Conservation (phyloP, 2,329 filamentous ascomycete genomes). For the Harringtonia aguacate region DNA sequence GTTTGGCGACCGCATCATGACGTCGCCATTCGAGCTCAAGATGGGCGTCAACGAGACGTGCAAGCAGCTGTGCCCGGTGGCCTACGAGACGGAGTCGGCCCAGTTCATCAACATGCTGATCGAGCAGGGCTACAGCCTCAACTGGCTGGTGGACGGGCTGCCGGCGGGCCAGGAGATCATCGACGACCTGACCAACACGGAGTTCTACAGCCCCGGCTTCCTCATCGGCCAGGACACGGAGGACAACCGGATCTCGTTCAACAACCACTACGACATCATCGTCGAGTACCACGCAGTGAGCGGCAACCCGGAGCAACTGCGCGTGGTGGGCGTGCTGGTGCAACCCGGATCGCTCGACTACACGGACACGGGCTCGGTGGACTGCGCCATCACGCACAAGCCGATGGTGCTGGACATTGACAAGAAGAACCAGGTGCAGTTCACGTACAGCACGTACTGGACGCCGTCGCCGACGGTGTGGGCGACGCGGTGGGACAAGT, state of each 20-base stretch:
- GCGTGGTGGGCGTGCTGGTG: constrained; percentile 87
- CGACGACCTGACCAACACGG: constrained; percentile 64
- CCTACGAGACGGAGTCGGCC: constrained; percentile 53
- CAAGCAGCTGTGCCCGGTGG: constrained; percentile 62
- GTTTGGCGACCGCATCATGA: constrained; percentile 94
- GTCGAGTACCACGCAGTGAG: constrained; percentile 84
- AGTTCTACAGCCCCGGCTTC: constrained; percentile 90
- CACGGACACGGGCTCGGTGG: constrained; percentile 39
- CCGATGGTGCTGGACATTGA: constrained; percentile 54
- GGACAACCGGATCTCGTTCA: constrained; percentile 45
- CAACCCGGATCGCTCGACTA: constrained; percentile 64
- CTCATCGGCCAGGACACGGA: constrained; percentile 54
- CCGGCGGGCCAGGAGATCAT: constrained; percentile 77
- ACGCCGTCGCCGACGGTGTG: constrained; percentile 73
- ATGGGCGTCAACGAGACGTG: constrained; percentile 86
- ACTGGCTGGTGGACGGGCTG: constrained; percentile 91
- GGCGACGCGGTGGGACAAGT: constrained; percentile 98
- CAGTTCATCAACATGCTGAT: constrained; percentile 79
- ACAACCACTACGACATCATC: constrained; percentile 93
- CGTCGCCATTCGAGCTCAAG: constrained; percentile 78
- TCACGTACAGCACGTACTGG: constrained; percentile 93
- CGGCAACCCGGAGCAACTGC: constrained; percentile 55
- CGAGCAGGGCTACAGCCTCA: constrained; percentile 76
- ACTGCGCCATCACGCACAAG: constrained; percentile 50
- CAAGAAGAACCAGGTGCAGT: constrained; percentile 55